phyloP scores from a whole-genome alignment of 495 filamentous ascomycete genomes.

The Antarctomyces pellizariae region DNA sequence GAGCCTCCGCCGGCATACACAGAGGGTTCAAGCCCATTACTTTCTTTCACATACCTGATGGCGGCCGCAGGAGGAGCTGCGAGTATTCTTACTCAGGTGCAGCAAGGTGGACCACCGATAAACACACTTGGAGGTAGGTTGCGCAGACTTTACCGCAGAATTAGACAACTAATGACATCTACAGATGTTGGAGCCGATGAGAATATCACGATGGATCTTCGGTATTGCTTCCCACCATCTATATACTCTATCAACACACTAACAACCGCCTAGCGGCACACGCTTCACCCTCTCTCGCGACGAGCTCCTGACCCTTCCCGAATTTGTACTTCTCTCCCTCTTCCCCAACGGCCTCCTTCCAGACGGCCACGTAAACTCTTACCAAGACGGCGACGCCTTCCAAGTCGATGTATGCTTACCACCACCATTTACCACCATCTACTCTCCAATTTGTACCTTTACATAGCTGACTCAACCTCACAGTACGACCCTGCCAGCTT shows the following conservation, averaged over 20 bases:
- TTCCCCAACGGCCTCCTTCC: slow-evolving; percentile 96
- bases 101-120: slow-evolving; percentile 72
- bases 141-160: slow-evolving; percentile 2
- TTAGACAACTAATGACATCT: slow-evolving; percentile 1
- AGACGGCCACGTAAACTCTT: slow-evolving; percentile 87
- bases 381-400: slow-evolving; percentile 74
- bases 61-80: slow-evolving; percentile 85
- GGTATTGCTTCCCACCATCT: slow-evolving; percentile 28
- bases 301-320: slow-evolving; percentile 81
- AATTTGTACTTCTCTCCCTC: slow-evolving; percentile 95
- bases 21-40: slow-evolving; percentile 78
- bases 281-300: slow-evolving; percentile 86
- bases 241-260: slow-evolving; percentile 4
- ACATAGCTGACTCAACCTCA: slow-evolving; percentile 30
- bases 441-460: slow-evolving; percentile 23
- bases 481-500: slow-evolving; percentile 93
- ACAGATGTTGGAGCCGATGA: slow-evolving; percentile 77
- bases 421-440: slow-evolving; percentile 16
- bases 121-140: slow-evolving; percentile 66
- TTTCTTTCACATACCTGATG: slow-evolving; percentile 93
- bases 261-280: slow-evolving; percentile 41
- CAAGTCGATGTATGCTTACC: slow-evolving; percentile 60
- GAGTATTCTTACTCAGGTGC: slow-evolving; percentile 97
- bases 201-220: slow-evolving; percentile 80
- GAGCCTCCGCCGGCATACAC: slow-evolving; percentile 93